Conservation (phyloP, 495 filamentous ascomycete species). For the Trichoderma virens region DNA sequence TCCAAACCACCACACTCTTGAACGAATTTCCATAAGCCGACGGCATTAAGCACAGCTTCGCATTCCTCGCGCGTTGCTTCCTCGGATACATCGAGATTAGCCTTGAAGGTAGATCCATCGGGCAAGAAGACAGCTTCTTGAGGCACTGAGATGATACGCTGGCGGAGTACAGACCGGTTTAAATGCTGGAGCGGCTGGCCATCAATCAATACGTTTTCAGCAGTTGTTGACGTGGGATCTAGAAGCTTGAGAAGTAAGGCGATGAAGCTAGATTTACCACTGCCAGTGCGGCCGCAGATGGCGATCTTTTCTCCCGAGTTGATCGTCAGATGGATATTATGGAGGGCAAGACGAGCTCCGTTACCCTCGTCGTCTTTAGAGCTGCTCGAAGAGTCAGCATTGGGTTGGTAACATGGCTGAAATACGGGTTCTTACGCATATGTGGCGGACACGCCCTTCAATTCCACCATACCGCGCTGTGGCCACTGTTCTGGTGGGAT, state of each 20-base stretch:
- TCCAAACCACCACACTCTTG: background rate
- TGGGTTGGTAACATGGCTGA: no score
- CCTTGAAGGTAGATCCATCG: constrained; percentile 9
- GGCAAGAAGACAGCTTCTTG: constrained; percentile 2
- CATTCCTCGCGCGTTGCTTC: constrained; percentile 10
- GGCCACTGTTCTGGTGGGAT: constrained; percentile 24
- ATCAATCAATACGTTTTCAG: constrained; percentile 12
- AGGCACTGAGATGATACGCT: constrained; percentile 8
- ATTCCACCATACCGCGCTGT: constrained; percentile 16
- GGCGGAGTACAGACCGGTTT: constrained; percentile 3
- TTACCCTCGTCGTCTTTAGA: constrained; percentile 8
- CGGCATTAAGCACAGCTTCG: constrained; percentile 9
- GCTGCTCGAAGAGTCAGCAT: no score
- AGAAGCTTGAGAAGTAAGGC: constrained; percentile 28
- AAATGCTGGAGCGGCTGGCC: constrained; percentile 10
- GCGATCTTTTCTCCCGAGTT: constrained; percentile 27
- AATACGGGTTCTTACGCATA: constrained; percentile 13
- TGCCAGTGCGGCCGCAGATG: constrained; percentile 32
- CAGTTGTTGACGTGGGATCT: background rate
- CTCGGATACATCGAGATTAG: constrained; percentile 3
- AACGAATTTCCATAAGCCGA: background rate
- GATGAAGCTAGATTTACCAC: constrained; percentile 24
- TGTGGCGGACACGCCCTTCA: constrained; percentile 22
- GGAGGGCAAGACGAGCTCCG: constrained; percentile 15
- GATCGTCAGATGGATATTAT: constrained; percentile 23